Conservation (phyloP, 805 yeast genomes). For the Crinitomyces ghanaensis region DNA sequence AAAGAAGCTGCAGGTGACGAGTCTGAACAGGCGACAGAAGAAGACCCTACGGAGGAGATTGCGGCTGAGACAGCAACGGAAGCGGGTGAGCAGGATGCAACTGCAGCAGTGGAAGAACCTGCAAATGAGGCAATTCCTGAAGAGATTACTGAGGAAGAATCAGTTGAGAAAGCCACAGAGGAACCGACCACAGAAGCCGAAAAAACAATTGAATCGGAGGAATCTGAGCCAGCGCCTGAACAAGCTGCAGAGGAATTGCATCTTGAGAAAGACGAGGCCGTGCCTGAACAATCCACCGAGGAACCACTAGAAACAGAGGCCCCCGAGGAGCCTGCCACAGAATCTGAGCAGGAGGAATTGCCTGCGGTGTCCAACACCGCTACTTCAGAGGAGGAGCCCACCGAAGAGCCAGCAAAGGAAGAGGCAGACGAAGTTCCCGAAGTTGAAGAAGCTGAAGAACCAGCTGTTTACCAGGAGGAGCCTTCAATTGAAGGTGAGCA, state of each 20-base stretch:
- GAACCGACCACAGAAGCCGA: no score
- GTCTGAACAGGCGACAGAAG: neutral
- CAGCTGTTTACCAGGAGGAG: slow-evolving; percentile 3
- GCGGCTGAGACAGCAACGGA: slow-evolving; percentile 1
- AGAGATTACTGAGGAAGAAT: neutral
- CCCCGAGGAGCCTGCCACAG: neutral
- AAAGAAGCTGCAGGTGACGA: neutral
- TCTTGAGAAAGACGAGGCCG: no score
- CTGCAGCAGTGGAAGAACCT: slow-evolving; percentile 1
- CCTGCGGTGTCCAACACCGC: neutral
- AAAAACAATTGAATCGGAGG: no score
- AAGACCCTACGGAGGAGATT: no score
- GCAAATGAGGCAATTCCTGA: neutral
- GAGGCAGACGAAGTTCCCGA: slow-evolving; percentile 3
- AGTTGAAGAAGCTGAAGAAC: slow-evolving; percentile 6
- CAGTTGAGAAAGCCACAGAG: no score
- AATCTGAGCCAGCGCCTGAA: no score
- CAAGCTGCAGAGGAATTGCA: no score
- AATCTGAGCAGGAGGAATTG: slow-evolving; percentile 2
- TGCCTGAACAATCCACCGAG: no score
- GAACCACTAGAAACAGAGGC: no score
- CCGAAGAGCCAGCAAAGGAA: neutral
- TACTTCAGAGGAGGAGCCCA: neutral
- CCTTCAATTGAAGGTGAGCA: slow-evolving; percentile 2
- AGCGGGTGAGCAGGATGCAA: slow-evolving; percentile 1